These are phyloP conservation scores for Epichloe glyceriae DNA, from an alignment of 2,329 filamentous ascomycete species.

Conservation along the genomic window DNA sequence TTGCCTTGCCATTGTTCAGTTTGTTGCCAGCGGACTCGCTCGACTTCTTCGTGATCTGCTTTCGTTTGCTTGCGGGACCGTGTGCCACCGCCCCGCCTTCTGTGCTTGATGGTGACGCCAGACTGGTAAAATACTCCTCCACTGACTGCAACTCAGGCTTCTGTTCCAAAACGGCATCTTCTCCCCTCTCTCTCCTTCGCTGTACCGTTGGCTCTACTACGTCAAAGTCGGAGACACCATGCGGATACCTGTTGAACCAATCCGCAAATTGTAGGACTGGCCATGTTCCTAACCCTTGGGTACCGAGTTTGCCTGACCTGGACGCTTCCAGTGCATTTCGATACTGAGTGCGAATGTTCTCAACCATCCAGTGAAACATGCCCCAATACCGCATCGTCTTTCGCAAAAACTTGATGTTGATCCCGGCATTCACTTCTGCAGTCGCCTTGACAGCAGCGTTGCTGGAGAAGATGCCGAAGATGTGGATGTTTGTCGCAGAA, in stretches of 20 bases:
- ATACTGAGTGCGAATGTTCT: slow-evolving; percentile 84
- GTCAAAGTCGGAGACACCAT: slow-evolving; percentile 75
- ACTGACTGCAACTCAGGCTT: slow-evolving; percentile 86
- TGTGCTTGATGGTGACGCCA: slow-evolving; percentile 50
- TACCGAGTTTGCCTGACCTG: slow-evolving; percentile 46
- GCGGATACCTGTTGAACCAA: slow-evolving; percentile 92
- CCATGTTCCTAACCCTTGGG: slow-evolving; percentile 35
- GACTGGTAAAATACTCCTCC: slow-evolving; percentile 80
- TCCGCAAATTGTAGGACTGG: slow-evolving; percentile 90
- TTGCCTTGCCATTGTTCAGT: neutral
- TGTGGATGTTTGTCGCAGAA: slow-evolving; percentile 84
- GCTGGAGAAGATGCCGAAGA: slow-evolving; percentile 81
- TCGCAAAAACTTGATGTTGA: slow-evolving; percentile 78
- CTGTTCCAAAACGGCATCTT: slow-evolving; percentile 81
- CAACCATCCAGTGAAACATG: slow-evolving; percentile 94
- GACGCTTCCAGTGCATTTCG: slow-evolving; percentile 73
- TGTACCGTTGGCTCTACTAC: slow-evolving; percentile 62
- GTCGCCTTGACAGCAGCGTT: slow-evolving; percentile 61
- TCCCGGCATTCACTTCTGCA: slow-evolving; percentile 72
- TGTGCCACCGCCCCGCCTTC: slow-evolving; percentile 22
- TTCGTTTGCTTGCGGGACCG: slow-evolving; percentile 20
- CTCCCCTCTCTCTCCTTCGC: slow-evolving; percentile 61
- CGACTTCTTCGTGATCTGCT: slow-evolving; percentile 25
- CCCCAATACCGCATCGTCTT: slow-evolving; percentile 98
- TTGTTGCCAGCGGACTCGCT: slow-evolving; percentile 5